These are phyloP conservation scores for Apostasia ramifera DNA, from an alignment of 106 monocot genomes.

Conservation along the genomic window DNA sequence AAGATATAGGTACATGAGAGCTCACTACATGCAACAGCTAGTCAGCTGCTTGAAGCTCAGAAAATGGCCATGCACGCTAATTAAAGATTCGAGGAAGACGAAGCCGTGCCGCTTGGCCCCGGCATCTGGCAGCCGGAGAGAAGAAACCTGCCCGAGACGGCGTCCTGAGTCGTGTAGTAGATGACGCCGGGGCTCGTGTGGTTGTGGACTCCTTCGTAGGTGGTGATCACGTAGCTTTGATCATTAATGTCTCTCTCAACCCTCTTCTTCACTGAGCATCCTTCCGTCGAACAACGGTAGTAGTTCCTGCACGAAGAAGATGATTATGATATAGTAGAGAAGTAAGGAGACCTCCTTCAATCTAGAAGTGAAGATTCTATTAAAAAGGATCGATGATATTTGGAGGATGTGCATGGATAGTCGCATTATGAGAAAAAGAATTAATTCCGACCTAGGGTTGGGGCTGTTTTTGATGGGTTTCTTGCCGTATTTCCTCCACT, in stretches of 20 bases:
- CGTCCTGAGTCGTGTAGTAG: constrained; percentile 42
- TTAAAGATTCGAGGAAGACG: not conserved
- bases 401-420: not conserved
- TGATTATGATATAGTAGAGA: not conserved
- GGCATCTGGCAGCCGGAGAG: constrained; percentile 22
- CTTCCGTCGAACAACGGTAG: constrained; percentile 13
- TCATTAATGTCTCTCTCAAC: constrained; percentile 45
- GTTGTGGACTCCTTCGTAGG: constrained; percentile 50
- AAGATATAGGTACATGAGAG: no score
- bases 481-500: constrained; percentile 39
- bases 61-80: not conserved
- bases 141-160: constrained; percentile 26
- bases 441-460: constrained; percentile 16
- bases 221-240: constrained; percentile 45
- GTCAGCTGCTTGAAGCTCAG: no score
- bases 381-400: not conserved
- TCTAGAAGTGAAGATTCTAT: not conserved
- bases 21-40: no score
- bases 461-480: constrained; percentile 32
- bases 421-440: not conserved
- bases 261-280: constrained; percentile 60
- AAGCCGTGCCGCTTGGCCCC: not conserved
- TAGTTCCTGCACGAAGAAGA: constrained; percentile 2
- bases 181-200: constrained; percentile 35
- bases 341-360: not conserved